phyloP scores from a whole-genome alignment of 495 filamentous ascomycete genomes.

The Aspergillus haitiensis region DNA sequence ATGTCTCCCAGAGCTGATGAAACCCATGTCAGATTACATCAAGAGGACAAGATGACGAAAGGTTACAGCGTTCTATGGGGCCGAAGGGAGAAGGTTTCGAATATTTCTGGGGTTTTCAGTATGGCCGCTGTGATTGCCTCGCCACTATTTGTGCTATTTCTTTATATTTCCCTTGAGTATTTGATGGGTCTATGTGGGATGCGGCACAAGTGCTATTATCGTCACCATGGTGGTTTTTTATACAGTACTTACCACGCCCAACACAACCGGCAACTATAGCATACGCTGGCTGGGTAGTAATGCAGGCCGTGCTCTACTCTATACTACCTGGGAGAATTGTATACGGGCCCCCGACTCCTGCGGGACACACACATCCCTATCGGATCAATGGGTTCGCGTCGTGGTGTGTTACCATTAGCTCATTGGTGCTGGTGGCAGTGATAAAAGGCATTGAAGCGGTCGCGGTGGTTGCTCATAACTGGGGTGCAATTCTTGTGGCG shows the following conservation, averaged over 20 bases:
- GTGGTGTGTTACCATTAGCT: not conserved
- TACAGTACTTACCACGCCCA: not conserved
- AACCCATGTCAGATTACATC: too few relatives aligned
- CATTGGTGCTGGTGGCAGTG: not conserved
- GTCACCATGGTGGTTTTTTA: not conserved
- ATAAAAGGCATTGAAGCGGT: not conserved
- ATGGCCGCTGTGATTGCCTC: not conserved
- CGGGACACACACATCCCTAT: not conserved
- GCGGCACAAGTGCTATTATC: not conserved
- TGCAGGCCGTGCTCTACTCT: not conserved
- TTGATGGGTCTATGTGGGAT: not conserved
- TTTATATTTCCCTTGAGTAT: not conserved
- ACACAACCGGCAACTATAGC: not conserved
- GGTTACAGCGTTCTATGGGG: slow-evolving; percentile 1
- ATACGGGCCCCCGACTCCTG: not conserved
- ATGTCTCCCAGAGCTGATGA: too few relatives aligned
- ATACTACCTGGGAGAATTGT: not conserved
- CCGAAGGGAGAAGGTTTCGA: not conserved
- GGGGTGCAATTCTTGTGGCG: not conserved
- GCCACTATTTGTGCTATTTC: not conserved
- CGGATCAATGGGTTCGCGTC: not conserved
- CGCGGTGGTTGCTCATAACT: not conserved
- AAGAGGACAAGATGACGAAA: too few relatives aligned
- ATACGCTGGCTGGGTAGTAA: not conserved
- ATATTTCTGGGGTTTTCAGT: not conserved